phyloP scores from a whole-genome alignment of 768 basidiomycete genomes.

The Astraeus odoratus region DNA sequence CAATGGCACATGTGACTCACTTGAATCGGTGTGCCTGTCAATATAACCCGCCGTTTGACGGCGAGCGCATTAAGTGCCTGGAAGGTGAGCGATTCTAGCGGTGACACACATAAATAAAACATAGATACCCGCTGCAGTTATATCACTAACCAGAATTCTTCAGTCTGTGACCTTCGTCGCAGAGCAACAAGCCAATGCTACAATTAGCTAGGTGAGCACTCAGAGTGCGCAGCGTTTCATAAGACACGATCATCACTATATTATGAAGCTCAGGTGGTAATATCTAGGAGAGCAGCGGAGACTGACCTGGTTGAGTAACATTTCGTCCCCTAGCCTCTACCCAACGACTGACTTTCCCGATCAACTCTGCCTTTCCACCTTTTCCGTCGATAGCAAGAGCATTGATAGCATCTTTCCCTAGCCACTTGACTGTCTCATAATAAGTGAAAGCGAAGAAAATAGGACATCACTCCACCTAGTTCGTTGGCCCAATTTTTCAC shows the following conservation, averaged over 20 bases:
- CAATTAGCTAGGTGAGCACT: slow-evolving; percentile 70
- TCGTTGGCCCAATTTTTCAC: slow-evolving; percentile 99
- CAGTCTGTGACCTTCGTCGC: slow-evolving; percentile 94
- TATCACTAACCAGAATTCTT: slow-evolving; percentile 85
- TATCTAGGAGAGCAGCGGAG: not conserved
- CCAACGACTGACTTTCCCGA: slow-evolving; percentile 82
- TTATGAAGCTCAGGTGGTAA: not conserved
- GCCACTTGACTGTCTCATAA: slow-evolving; percentile 77
- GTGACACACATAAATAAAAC: not conserved
- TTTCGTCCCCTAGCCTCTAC: slow-evolving; percentile 82
- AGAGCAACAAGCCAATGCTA: slow-evolving; percentile 85
- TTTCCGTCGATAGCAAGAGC: slow-evolving; percentile 90
- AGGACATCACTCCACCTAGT: slow-evolving; percentile 48
- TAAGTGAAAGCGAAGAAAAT: not conserved
- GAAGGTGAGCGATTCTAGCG: slow-evolving; percentile 84
- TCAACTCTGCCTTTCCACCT: slow-evolving; percentile 74
- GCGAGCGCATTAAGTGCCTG: slow-evolving; percentile 75
- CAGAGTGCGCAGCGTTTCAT: slow-evolving; percentile 87
- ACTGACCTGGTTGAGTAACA: slow-evolving; percentile 82
- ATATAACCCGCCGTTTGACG: slow-evolving; percentile 85
- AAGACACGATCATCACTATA: slow-evolving; percentile 96
- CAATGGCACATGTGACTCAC: slow-evolving; percentile 27
- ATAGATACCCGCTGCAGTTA: slow-evolving; percentile 1
- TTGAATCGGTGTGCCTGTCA: slow-evolving; percentile 93
- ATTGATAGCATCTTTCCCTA: slow-evolving; percentile 78